Percentiles rank a stretch among this genome's conserved stretches.
Evolutionary conservation across 495 filamentous ascomycete species (phyloP).

Genomic region (Penicillium lagena): DNA sequence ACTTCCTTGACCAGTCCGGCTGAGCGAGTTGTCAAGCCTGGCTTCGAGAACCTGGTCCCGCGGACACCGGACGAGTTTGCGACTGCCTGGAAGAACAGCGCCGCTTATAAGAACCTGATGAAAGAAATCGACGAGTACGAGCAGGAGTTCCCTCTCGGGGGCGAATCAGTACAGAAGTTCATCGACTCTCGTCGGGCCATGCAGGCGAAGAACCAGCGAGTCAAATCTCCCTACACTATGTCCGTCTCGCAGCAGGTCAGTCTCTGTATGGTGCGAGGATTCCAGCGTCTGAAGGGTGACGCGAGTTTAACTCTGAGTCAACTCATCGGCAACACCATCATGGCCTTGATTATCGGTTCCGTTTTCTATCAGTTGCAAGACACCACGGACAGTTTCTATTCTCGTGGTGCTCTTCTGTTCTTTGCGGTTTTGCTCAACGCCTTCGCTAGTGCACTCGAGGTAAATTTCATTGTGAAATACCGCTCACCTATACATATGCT

Average conservation of each 20-base stretch:
- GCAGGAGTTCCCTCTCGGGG: constrained; percentile 31
- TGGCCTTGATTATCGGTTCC: constrained; percentile 79
- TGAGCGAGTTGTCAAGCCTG: constrained; percentile 58
- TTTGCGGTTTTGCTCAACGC: constrained; percentile 90
- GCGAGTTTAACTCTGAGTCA: constrained; percentile 65
- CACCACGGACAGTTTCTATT: constrained; percentile 69
- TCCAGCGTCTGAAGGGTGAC: constrained; percentile 63
- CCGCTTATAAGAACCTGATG: constrained; percentile 42
- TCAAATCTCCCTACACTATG: constrained; percentile 41
- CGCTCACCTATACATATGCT: neutral
- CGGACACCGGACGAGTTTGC: constrained; percentile 70
- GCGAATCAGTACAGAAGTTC: constrained; percentile 33
- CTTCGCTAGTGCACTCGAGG: constrained; percentile 76
- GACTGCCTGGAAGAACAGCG: constrained; percentile 51
- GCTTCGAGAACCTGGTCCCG: constrained; percentile 60
- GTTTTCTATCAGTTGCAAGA: constrained; percentile 76
- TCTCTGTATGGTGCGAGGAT: constrained; percentile 46
- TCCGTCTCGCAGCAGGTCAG: constrained; percentile 39
- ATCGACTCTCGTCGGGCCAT: constrained; percentile 35
- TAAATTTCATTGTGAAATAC: constrained; percentile 16
- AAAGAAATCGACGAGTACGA: constrained; percentile 52
- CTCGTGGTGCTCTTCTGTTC: constrained; percentile 80
- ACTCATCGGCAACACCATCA: constrained; percentile 72
- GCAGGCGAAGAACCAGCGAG: constrained; percentile 36
- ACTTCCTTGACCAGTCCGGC: constrained; percentile 66